phyloP scores from a whole-genome alignment of 2,329 filamentous ascomycete species.

The Rosellinia necatrix region DNA sequence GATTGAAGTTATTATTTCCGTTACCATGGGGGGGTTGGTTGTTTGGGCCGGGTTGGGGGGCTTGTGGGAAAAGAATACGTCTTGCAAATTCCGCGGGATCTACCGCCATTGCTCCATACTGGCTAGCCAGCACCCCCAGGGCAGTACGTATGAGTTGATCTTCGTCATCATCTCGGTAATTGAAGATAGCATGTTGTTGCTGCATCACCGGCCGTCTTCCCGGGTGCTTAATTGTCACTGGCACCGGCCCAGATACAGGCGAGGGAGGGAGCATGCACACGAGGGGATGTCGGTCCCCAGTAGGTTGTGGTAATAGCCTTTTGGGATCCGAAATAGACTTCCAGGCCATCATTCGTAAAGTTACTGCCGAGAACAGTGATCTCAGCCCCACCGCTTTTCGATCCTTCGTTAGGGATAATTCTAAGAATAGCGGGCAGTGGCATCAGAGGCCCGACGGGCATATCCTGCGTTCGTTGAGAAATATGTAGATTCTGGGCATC shows the following conservation, averaged over 20 bases:
- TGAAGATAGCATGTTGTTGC: slow-evolving; percentile 62
- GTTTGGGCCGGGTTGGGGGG: slow-evolving; percentile 48
- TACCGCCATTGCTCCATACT: slow-evolving; percentile 65
- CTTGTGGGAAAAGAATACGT: slow-evolving; percentile 57
- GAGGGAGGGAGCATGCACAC: slow-evolving; percentile 79
- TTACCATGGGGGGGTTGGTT: slow-evolving; percentile 51
- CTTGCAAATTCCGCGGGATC: slow-evolving; percentile 66
- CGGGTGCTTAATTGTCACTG: slow-evolving; percentile 68
- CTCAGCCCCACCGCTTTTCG: slow-evolving; percentile 82
- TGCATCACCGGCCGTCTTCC: slow-evolving; percentile 39
- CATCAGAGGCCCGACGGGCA: slow-evolving; percentile 57
- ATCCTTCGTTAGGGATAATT: slow-evolving; percentile 81
- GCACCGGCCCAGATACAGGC: slow-evolving; percentile 67
- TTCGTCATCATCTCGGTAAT: slow-evolving; percentile 74
- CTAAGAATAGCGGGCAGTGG: slow-evolving; percentile 73
- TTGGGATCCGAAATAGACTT: slow-evolving; percentile 79
- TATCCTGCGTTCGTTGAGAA: slow-evolving; percentile 45
- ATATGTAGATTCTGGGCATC: slow-evolving; percentile 50
- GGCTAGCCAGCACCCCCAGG: slow-evolving; percentile 65
- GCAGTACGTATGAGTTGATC: slow-evolving; percentile 71
- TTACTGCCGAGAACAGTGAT: slow-evolving; percentile 82
- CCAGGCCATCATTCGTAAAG: slow-evolving; percentile 74
- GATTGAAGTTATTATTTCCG: slow-evolving; percentile 42
- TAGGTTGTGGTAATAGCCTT: slow-evolving; percentile 74
- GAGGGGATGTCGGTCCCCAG: slow-evolving; percentile 79